Base-by-base conservation (phyloP, 1,284 basidiomycete species). In the Microbotryomycetes sp. region DNA sequence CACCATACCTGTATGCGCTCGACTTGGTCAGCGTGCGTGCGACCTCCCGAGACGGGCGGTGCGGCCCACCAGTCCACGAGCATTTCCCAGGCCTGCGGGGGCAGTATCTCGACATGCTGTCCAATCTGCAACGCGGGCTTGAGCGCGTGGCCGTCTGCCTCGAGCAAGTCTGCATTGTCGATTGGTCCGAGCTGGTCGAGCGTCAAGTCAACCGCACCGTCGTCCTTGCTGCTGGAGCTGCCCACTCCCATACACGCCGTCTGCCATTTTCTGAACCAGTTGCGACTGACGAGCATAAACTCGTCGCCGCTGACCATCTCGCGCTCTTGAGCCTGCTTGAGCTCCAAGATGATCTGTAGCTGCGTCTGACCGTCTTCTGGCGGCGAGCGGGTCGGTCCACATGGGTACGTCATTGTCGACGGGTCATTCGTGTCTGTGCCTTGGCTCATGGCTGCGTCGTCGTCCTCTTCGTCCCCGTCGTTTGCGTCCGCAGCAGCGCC, bases 71-170 rank as follows among this genome's bases (percentile, higher is more conserved):
- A 89, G 51, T 78, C 68, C 2, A 80, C 75, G 45, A 97, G 81
- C 24, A 81, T 78, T 24, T 80, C 73, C 91, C 89, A 96, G 5
- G 84, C 85, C 27, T 81, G 79, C 57, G 80, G 78, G 0, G 89
- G 88, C 4, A 97, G 78, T 70, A 84, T 87, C 71, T 89, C 85
- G 60, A 87, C 84, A 72, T 96, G 86, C 26, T 86, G 77, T 28
- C 83, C 83, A 11, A 41, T 11, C 72, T 92, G 88, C 31, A 78
- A 70, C 26, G 85, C 73, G 27, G 76, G 72, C 3, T 68, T 59
- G 45, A 59, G 62, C 52, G 76, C 63, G 30, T 59, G 52, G 35
- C 72, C 68, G 24, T 70, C 60, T n/a, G 58, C 35, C 52, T 84
- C 82, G 55, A 86, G 74, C 48, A 93, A 79, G 16, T 76, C 70